Base-by-base conservation (phyloP, 192 early-diverging fungal species). In the Paraglomus occultum region DNA sequence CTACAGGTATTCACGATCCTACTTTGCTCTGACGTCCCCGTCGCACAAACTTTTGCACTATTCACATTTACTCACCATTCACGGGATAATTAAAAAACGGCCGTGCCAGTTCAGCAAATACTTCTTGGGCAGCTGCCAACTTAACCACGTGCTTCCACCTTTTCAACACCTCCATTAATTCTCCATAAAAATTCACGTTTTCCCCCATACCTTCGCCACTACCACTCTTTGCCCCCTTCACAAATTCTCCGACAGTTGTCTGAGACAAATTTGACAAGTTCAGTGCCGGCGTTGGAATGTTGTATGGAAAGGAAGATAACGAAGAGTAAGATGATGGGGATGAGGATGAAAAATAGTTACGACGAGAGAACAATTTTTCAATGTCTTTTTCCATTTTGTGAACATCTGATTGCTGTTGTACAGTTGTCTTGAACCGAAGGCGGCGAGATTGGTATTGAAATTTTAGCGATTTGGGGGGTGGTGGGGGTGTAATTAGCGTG, bases 341-440 rank as follows among this genome's bases (percentile, higher is more conserved):
- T 70, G 1, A 43, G 9, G 31, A 31, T 31, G 31, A 1, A 31
- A 31, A 31, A 31, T 31, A 31, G 31, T 31, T 31, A 18, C 60
- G 64, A 44, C 70, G 64, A 12, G 22, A 14, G 1, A 81, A 52
- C 0, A 77, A 54, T 62, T 76, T 75, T 50, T 81, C 79, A 15
- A 81, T 64, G 7, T 81, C 79, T 45, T 81, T 81, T 60, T 78
- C 76, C 77, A 81, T 76, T 49, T 72, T 81, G 20, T 74, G 22
- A 9, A 76, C 54, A 46, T 81, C 76, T 17, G 77, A 69, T 23
- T 71, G 52, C 40, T 81, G 79, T 18, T 78, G 67, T 15, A 78
- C 79, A 3, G 73, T 73, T 1, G 79, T 71, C 52, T 77, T 76
- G 58, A 78, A 78, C 4, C 79, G 71, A 6, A 80, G 62, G n/a